Conservation (phyloP, 192 early-diverging fungal genomes). For the Pilobolus umbonatus region DNA sequence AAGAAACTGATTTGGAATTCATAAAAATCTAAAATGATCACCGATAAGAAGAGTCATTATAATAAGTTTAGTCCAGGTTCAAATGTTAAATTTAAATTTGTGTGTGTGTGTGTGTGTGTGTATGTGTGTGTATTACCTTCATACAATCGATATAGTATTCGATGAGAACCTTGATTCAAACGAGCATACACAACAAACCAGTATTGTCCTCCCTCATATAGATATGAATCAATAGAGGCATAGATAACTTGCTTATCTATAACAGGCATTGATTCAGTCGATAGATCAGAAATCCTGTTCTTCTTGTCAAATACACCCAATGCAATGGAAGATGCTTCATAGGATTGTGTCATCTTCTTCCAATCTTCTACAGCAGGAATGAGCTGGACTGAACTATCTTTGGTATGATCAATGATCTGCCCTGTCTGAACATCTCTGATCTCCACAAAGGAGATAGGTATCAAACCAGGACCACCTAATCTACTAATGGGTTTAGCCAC, state of each 20-base stretch:
- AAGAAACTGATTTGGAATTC: slow-evolving; percentile 66
- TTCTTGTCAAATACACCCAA: slow-evolving; percentile 15
- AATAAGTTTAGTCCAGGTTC: background rate
- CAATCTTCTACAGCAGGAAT: slow-evolving; percentile 62
- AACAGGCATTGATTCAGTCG: slow-evolving; percentile 2
- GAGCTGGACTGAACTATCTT: slow-evolving; percentile 51
- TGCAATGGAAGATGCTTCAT: slow-evolving; percentile 43
- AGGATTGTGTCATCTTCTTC: slow-evolving; percentile 59
- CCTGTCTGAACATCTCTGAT: slow-evolving; percentile 67
- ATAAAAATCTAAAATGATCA: slow-evolving; percentile 53
- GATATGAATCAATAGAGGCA: slow-evolving; percentile 61
- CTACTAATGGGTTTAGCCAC: slow-evolving; percentile 66
- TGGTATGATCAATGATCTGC: too few relatives aligned
- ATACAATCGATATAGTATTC: slow-evolving; percentile 66
- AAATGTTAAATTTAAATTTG: background rate
- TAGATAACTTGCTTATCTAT: slow-evolving; percentile 33
- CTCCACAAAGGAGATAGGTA: slow-evolving; percentile 73
- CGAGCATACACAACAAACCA: slow-evolving; percentile 63
- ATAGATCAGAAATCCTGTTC: background rate
- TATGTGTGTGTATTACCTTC: slow-evolving; percentile 38
- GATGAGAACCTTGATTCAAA: slow-evolving; percentile 46
- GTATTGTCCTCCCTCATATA: slow-evolving; percentile 65
- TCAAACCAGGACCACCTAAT: slow-evolving; percentile 62
- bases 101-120: background rate
- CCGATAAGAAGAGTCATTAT: background rate